Evolutionary conservation across 2,329 filamentous ascomycete genomes (phyloP), one percentile per base, ranked within the genome.

Genomic region (Gyromitra esculenta): DNA sequence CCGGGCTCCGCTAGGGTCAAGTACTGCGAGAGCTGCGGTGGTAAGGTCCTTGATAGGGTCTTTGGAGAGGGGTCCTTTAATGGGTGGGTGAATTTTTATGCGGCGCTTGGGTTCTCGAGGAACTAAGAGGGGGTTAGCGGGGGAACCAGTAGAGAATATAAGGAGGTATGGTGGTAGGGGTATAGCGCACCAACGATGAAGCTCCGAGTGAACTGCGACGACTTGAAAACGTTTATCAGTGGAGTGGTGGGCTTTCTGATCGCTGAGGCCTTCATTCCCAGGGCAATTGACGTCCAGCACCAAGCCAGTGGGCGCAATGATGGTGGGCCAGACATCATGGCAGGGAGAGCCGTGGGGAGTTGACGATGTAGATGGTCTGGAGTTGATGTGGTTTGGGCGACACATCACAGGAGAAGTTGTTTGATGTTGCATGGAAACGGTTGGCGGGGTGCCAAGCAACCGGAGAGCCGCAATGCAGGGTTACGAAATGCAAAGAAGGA

Each of bases 1-100:
- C 77, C 95, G 92, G 67, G 91, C 90, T 64, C 94, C 94, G 0
- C 90, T 93, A 3, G 94, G 93, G 84, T 99, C 96, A 81, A 97
- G 91, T 54, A 87, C 84, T 52, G 87, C 83, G 82, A 97, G 87
- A 85, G 97, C 93, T 72, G 88, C 85, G 66, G 87, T 83, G 80
- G 90, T 90, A 81, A 97, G 87, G 74, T 87, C 84, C 48, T 86
- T 86, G 81, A 98, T 85, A 25, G 94, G 91, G 81, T 94, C 87
- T 73, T 89, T 84, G 73, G 86, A 84, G 73, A 86, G 85, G 65
- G 88, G 84, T 8, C 89, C 88, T 43, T 87, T 86, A 11, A 88
- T 84, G 11, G 88, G 87, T 2, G 88, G 87, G 81, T 84, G 83
- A 79, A 85, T 82, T 81, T 86, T 86, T 79, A 89, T 86, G 45